A percentile compares a stretch with the other conserved stretches of the same genome.
These are phyloP conservation scores for Cryptosporidium sp. DNA, from an alignment of 169 alveolate genomes.

Conservation along the genomic window DNA sequence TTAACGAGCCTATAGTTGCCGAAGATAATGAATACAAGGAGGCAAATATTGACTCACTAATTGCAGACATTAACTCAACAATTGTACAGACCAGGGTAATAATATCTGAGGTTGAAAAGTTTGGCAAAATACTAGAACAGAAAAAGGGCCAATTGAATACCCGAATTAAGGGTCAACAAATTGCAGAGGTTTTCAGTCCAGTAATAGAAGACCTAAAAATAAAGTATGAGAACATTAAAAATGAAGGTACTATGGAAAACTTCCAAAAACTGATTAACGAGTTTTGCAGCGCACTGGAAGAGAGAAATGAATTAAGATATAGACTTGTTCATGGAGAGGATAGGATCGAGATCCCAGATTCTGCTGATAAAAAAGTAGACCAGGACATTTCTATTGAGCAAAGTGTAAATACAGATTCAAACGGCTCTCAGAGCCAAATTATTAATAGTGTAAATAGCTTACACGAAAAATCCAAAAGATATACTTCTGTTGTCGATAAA, in stretches of 20 bases:
- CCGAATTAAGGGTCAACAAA: constrained; percentile 5
- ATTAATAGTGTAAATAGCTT: neutral
- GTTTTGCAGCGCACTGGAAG: constrained; percentile 36
- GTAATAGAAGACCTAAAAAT: constrained; percentile 8
- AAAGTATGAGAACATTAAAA: constrained; percentile 2
- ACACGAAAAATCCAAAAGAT: constrained; percentile 18
- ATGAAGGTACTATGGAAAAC: constrained; percentile 34
- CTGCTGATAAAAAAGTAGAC: neutral
- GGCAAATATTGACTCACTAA: constrained; percentile 21
- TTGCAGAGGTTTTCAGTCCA: constrained; percentile 34
- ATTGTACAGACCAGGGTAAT: neutral
- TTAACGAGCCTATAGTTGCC: neutral
- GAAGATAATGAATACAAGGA: neutral
- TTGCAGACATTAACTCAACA: constrained; percentile 27
- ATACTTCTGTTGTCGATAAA: constrained; percentile 33
- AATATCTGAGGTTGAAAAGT: neutral
- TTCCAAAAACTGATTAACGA: constrained; percentile 20
- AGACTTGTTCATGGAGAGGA: constrained; percentile 56
- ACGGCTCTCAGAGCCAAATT: neutral
- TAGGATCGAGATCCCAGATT: neutral
- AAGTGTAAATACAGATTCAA: neutral
- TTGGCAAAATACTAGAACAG: constrained; percentile 12
- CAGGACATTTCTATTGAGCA: neutral
- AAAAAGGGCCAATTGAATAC: neutral
- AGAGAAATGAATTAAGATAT: constrained; percentile 66